A percentile compares a stretch with the other conserved stretches of the same genome.
Evolutionary conservation across 177 flowering plant species (phyloP).

Genomic region (Tripterygium wilfordii): DNA sequence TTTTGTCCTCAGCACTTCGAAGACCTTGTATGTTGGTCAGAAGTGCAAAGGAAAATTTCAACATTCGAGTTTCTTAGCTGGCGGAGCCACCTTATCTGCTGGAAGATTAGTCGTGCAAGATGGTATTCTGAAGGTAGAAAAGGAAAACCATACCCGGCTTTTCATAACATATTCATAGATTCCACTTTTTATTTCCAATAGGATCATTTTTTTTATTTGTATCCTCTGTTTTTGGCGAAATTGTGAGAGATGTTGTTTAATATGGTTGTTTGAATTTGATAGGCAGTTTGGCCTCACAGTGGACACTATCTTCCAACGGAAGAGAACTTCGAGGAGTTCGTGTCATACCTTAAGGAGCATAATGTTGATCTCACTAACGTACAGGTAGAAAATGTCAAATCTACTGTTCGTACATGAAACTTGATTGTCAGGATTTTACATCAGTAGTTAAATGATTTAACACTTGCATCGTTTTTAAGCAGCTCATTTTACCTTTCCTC

Average conservation of each 20-base stretch:
- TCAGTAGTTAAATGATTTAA: no score
- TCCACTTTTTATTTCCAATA: no score
- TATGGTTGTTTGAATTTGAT: slow-evolving; percentile 1
- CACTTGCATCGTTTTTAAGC: no score
- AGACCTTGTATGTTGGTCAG: slow-evolving; percentile 65
- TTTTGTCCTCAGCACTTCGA: slow-evolving; percentile 86
- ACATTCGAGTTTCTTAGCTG: slow-evolving; percentile 97
- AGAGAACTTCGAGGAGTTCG: slow-evolving; percentile 78
- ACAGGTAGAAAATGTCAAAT: no score
- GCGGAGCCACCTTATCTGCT: slow-evolving; percentile 94
- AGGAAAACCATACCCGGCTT: no score
- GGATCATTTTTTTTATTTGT: no score
- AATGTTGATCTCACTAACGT: slow-evolving; percentile 64
- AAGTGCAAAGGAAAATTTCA: slow-evolving; percentile 87
- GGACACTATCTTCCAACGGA: slow-evolving; percentile 95
- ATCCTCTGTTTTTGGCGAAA: no score
- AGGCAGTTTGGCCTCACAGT: slow-evolving; percentile 99
- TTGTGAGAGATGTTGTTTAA: no score
- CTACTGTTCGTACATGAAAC: no score
- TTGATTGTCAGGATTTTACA: no score
- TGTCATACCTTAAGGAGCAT: slow-evolving; percentile 57
- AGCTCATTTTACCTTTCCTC: no score
- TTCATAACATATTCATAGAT: no score
- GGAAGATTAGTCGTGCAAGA: slow-evolving; percentile 69
- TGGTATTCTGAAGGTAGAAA: slow-evolving; percentile 71